These are phyloP conservation scores for Didymella pinodella DNA, from an alignment of 2,329 filamentous ascomycete species.

Conservation along the genomic window DNA sequence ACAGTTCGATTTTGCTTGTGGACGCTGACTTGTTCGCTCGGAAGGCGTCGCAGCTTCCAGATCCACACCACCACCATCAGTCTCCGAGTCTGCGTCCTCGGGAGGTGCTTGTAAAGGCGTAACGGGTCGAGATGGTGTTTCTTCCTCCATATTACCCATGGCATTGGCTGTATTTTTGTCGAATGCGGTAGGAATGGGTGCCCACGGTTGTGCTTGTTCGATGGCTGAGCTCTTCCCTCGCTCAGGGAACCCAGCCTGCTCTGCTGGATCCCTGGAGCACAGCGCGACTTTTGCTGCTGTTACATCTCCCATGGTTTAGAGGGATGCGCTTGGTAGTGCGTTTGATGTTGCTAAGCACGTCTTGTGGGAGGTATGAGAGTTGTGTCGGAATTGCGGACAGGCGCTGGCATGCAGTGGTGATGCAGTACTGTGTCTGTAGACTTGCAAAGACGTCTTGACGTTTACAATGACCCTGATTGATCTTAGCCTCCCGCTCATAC, in stretches of 20 bases:
- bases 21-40: not conserved
- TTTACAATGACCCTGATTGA: not conserved
- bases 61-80: not conserved
- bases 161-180: not conserved
- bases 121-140: not conserved
- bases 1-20: not conserved
- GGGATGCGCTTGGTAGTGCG: not conserved
- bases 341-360: not conserved
- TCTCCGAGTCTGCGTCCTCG: not conserved
- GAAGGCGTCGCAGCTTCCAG: not conserved
- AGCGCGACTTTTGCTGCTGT: not conserved
- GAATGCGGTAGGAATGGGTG: not conserved
- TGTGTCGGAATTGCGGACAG: not conserved
- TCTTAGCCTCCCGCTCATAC: not conserved
- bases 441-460: not conserved
- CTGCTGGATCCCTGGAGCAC: not conserved
- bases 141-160: not conserved
- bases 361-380: not conserved
- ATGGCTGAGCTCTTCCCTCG: not conserved
- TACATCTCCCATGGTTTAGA: not conserved
- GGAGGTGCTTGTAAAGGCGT: not conserved
- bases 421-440: not conserved
- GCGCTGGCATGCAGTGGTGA: not conserved
- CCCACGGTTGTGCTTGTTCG: not conserved
- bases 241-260: not conserved